Conservation (phyloP, 2,329 filamentous ascomycete genomes). For the Coccinonectria pachysandricola region DNA sequence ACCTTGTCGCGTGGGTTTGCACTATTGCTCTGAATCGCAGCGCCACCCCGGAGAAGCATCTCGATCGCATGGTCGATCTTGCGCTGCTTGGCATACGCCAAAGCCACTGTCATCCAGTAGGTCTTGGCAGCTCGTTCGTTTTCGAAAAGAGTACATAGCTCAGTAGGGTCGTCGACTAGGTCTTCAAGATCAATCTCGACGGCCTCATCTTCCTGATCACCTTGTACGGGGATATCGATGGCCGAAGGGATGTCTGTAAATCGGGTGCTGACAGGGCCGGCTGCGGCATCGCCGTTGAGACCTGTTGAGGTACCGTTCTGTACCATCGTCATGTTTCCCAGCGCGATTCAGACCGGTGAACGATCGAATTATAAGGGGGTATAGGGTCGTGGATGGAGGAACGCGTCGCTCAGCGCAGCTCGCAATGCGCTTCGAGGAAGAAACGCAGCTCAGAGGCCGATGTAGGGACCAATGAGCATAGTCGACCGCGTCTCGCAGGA, state of each 20-base stretch:
- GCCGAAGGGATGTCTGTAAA: constrained; percentile 56
- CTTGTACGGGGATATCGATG: constrained; percentile 56
- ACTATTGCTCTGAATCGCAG: constrained; percentile 58
- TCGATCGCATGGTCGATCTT: constrained; percentile 79
- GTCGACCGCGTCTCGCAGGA: constrained; percentile 16
- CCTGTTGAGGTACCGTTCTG: constrained; percentile 37
- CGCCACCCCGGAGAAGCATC: constrained; percentile 62
- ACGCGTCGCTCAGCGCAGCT: constrained; percentile 22
- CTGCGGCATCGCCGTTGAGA: constrained; percentile 27
- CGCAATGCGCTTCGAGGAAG: constrained; percentile 20
- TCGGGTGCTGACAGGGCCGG: constrained; percentile 38
- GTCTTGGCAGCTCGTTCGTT: constrained; percentile 85
- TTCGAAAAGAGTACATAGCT: constrained; percentile 89
- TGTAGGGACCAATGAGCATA: constrained; percentile 16
- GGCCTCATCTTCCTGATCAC: constrained; percentile 56
- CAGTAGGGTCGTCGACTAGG: constrained; percentile 84
- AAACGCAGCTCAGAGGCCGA: constrained; percentile 17
- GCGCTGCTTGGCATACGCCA: constrained; percentile 92
- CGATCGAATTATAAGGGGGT: too few species aligned
- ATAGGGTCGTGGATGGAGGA: constrained; percentile 10
- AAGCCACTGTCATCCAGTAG: constrained; percentile 96
- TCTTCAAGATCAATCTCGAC: constrained; percentile 92
- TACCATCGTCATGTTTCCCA: constrained; percentile 28
- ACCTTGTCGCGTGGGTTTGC: constrained; percentile 73
- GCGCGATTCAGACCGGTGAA: too few species aligned